Percentiles rank a stretch among this genome's conserved stretches.
These are phyloP conservation scores for Dendrocalamus latiflorus DNA, from an alignment of 202 grass and related monocot genomes.

Conservation along the genomic window DNA sequence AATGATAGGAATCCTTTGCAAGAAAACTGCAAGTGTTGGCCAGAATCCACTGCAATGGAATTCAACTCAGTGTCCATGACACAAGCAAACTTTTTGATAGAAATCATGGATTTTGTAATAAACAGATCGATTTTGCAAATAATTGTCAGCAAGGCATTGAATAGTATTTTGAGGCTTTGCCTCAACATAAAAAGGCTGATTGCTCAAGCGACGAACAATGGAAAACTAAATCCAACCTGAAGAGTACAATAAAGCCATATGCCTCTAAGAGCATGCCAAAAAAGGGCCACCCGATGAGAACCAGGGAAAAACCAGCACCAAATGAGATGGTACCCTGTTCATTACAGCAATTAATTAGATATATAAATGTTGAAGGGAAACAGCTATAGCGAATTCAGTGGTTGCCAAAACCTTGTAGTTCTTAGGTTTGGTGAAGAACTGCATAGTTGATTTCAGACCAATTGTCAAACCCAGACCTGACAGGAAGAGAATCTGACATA, in stretches of 20 bases:
- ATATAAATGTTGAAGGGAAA: neutral
- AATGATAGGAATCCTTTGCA: conserved; percentile 87
- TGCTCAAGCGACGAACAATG: neutral
- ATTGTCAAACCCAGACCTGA: conserved; percentile 95
- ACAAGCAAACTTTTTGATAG: neutral
- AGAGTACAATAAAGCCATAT: conserved; percentile 95
- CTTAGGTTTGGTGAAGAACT: conserved; percentile 95
- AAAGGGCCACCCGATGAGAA: conserved; percentile 89
- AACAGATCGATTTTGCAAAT: neutral
- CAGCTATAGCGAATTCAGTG: neutral
- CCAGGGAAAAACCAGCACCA: conserved; percentile 76
- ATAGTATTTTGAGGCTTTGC: neutral
- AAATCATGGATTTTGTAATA: neutral
- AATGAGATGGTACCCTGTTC: conserved; percentile 97
- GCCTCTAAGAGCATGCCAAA: conserved; percentile 94
- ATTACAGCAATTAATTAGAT: conserved; percentile 23
- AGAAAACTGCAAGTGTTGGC: conserved; percentile 86
- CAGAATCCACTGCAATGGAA: conserved; percentile 82
- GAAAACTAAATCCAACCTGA: conserved; percentile 57
- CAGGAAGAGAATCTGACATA: conserved; percentile 89
- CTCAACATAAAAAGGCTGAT: conserved; percentile 14
- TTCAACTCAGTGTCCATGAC: conserved; percentile 11
- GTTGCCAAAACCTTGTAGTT: conserved; percentile 77
- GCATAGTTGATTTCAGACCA: conserved; percentile 96
- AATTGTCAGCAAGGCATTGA: neutral